These are phyloP conservation scores for Oryza australiensis DNA, from an alignment of 176 grass and related monocot species.

Conservation along the genomic window DNA sequence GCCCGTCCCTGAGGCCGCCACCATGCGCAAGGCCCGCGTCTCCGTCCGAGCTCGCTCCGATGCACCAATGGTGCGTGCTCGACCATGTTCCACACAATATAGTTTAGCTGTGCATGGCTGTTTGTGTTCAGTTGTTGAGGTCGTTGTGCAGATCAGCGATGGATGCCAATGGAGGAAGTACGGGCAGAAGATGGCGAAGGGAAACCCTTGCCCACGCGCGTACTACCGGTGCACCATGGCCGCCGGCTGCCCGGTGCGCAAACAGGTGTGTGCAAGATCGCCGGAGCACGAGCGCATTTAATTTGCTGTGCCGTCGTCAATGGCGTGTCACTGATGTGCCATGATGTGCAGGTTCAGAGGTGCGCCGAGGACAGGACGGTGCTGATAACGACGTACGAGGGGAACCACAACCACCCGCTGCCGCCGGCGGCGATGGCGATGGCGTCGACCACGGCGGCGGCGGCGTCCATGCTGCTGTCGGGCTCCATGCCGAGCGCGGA, in stretches of 20 bases:
- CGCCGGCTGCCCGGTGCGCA: constrained; percentile 77
- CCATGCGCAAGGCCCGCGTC: constrained; percentile 90
- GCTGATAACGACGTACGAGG: constrained; percentile 83
- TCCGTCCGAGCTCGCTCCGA: constrained; percentile 83
- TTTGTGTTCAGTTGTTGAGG: not conserved
- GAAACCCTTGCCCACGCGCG: constrained; percentile 80
- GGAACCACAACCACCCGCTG: constrained; percentile 82
- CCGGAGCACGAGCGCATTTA: not conserved
- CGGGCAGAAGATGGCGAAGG: constrained; percentile 95
- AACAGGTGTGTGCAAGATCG: constrained; percentile 55
- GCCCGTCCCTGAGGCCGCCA: constrained; percentile 59
- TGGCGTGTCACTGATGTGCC: not conserved
- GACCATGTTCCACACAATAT: not conserved
- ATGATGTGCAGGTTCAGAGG: constrained; percentile 57
- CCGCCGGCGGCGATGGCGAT: constrained; percentile 88
- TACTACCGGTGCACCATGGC: constrained; percentile 96
- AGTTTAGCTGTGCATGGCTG: too few relatives aligned
- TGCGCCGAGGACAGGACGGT: constrained; percentile 80
- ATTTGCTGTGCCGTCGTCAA: not conserved
- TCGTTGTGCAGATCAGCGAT: constrained; percentile 64
- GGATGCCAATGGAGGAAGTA: constrained; percentile 97
- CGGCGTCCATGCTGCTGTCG: constrained; percentile 79
- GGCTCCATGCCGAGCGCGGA: constrained; percentile 77
- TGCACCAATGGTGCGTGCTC: constrained; percentile 64
- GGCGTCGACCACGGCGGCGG: constrained; percentile 71